phyloP scores from a whole-genome alignment of 2,329 filamentous ascomycete species.

The Paecilomyces fulvus region DNA sequence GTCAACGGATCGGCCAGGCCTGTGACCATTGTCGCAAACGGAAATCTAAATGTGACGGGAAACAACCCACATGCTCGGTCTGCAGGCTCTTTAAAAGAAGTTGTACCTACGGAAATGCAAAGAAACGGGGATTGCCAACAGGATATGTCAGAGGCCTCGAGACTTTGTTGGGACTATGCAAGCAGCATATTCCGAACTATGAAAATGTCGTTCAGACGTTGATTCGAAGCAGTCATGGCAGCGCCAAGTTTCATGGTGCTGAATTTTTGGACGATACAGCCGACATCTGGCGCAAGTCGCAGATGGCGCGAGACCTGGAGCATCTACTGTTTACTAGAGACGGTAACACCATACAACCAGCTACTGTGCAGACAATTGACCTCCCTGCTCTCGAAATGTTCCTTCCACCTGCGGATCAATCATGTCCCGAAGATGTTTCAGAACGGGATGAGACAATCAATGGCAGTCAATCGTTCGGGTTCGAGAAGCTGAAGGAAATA shows the following conservation, averaged over 20 bases:
- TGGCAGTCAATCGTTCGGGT: neutral
- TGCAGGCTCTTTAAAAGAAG: conserved; percentile 31
- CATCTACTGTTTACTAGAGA: neutral
- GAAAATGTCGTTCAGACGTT: conserved; percentile 51
- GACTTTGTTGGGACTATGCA: neutral
- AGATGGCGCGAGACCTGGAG: neutral
- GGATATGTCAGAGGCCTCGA: conserved; percentile 2
- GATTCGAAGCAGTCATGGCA: neutral
- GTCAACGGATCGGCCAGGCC: conserved; percentile 41
- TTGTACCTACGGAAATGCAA: conserved; percentile 1
- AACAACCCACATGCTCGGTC: conserved; percentile 55
- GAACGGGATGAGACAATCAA: neutral
- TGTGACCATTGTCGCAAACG: conserved; percentile 57
- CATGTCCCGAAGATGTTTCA: neutral
- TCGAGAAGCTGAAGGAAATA: conserved; percentile 18
- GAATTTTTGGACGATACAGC: neutral
- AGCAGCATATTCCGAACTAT: conserved; percentile 44
- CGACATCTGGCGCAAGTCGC: neutral
- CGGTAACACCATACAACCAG: neutral
- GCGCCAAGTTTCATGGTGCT: neutral
- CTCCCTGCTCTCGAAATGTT: neutral
- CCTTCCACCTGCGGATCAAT: neutral
- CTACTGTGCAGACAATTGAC: neutral
- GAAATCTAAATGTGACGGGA: conserved; percentile 62
- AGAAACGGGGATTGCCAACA: conserved; percentile 2